Evolutionary conservation across 768 basidiomycete species (phyloP).

Genomic region (Coprinopsis strossmayeri): DNA sequence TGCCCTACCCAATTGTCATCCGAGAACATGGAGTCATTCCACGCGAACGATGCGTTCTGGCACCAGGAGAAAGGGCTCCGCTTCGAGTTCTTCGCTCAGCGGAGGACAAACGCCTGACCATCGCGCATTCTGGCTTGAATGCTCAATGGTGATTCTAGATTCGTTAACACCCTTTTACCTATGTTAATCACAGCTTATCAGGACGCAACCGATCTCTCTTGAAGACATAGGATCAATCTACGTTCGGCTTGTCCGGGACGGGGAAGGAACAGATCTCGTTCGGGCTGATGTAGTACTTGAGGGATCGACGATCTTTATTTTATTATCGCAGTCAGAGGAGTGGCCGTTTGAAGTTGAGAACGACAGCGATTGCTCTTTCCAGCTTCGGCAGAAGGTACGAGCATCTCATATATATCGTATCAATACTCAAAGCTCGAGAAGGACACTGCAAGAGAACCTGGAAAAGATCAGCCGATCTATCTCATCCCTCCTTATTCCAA

Average conservation of each 20-base stretch:
- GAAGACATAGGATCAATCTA: slow-evolving; percentile 85
- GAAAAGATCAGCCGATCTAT: slow-evolving; percentile 44
- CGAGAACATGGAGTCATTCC: slow-evolving; percentile 78
- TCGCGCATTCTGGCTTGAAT: slow-evolving; percentile 83
- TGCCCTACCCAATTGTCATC: slow-evolving; percentile 63
- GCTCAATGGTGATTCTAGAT: slow-evolving; percentile 58
- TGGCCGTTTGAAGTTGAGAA: slow-evolving; percentile 96
- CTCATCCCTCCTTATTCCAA: slow-evolving; percentile 47
- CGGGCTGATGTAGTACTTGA: slow-evolving; percentile 76
- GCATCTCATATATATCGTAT: neutral
- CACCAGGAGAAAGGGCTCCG: slow-evolving; percentile 62
- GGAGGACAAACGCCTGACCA: slow-evolving; percentile 68
- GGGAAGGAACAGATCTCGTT: slow-evolving; percentile 40
- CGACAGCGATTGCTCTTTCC: slow-evolving; percentile 64
- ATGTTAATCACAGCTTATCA: no score
- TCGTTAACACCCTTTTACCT: neutral
- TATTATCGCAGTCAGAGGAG: slow-evolving; percentile 56
- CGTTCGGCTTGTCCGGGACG: slow-evolving; percentile 56
- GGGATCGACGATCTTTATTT: slow-evolving; percentile 86
- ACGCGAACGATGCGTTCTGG: slow-evolving; percentile 52
- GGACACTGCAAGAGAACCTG: slow-evolving; percentile 39
- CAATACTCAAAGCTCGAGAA: slow-evolving; percentile 14
- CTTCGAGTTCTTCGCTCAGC: slow-evolving; percentile 62
- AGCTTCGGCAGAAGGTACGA: slow-evolving; percentile 68
- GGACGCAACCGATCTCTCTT: slow-evolving; percentile 91